Evolutionary conservation across 306 rosid genomes (phyloP).

Genomic region (Bauhinia variegata): DNA sequence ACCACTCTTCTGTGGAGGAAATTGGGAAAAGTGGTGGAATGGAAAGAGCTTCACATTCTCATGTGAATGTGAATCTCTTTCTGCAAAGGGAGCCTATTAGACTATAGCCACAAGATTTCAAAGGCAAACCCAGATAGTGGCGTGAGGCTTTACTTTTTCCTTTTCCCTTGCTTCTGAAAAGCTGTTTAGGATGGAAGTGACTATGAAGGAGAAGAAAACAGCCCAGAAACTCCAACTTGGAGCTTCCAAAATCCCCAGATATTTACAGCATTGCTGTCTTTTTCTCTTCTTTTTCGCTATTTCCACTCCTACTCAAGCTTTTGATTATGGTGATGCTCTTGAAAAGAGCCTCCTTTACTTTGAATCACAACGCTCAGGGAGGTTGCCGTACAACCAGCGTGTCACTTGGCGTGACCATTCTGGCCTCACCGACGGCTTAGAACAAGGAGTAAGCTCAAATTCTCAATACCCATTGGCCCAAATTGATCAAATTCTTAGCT

Average conservation of each 20-base stretch:
- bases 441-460: conserved; percentile 69
- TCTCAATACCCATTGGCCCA: conserved; percentile 12
- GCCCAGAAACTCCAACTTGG: conserved; percentile 21
- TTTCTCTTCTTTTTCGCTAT: conserved; percentile 40
- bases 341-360: conserved; percentile 87
- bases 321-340: conserved; percentile 79
- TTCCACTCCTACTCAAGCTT: conserved; percentile 41
- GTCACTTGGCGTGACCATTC: conserved; percentile 93
- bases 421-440: conserved; percentile 95
- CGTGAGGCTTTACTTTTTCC: conserved; percentile 23
- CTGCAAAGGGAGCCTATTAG: conserved; percentile 34
- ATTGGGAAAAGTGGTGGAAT: too few species aligned
- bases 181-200: conserved; percentile 53
- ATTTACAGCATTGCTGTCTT: conserved; percentile 41
- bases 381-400: conserved; percentile 88
- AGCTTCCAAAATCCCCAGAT: conserved; percentile 26
- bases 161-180: conserved; percentile 56
- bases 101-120: conserved; percentile 30
- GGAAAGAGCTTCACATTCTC: conserved; percentile 31
- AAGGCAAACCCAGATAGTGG: conserved; percentile 10
- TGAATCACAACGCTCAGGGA: conserved; percentile 94
- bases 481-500: neutral
- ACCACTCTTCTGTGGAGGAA: conserved; percentile 26
- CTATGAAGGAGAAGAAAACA: conserved; percentile 42
- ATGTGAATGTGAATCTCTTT: conserved; percentile 44